Percentiles rank a stretch among this genome's conserved stretches.
These are phyloP conservation scores for Chaetomium globosum DNA, from an alignment of 2,329 filamentous ascomycete species.

Conservation along the genomic window DNA sequence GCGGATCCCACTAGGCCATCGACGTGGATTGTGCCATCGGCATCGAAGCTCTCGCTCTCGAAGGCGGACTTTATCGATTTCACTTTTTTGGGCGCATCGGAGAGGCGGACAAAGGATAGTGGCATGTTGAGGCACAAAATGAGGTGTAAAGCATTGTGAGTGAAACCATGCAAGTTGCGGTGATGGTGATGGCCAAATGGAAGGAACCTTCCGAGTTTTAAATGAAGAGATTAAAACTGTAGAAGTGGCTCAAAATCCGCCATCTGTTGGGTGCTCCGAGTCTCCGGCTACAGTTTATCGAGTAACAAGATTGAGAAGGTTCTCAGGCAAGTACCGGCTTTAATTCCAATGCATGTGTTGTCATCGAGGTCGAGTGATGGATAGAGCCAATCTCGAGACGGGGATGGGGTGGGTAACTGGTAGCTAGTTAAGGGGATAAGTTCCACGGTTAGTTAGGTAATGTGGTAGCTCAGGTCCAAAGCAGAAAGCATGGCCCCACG, in stretches of 20 bases:
- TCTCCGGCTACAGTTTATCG: neutral
- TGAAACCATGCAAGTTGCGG: neutral
- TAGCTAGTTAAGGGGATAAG: constrained; percentile 8
- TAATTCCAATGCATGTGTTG: neutral
- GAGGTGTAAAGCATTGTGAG: constrained; percentile 21
- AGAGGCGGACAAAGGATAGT: constrained; percentile 49
- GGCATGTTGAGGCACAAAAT: constrained; percentile 47
- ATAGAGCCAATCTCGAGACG: constrained; percentile 2
- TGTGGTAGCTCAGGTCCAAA: no score
- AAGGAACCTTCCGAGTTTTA: neutral
- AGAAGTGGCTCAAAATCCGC: constrained; percentile 6
- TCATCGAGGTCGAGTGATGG: neutral
- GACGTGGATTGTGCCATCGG: constrained; percentile 81
- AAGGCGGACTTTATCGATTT: constrained; percentile 69
- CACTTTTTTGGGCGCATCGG: constrained; percentile 53
- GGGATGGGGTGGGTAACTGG: constrained; percentile 9
- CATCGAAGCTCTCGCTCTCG: constrained; percentile 85
- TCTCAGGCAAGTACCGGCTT: neutral
- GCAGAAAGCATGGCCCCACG: neutral
- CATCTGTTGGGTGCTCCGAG: constrained; percentile 15
- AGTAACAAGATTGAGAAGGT: neutral
- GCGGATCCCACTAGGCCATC: constrained; percentile 83
- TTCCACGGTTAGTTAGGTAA: neutral
- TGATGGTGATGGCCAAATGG: neutral
- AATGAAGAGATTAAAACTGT: neutral